These are phyloP conservation scores for Xerophyta viscosa DNA, from an alignment of 106 monocot genomes.

Conservation along the genomic window DNA sequence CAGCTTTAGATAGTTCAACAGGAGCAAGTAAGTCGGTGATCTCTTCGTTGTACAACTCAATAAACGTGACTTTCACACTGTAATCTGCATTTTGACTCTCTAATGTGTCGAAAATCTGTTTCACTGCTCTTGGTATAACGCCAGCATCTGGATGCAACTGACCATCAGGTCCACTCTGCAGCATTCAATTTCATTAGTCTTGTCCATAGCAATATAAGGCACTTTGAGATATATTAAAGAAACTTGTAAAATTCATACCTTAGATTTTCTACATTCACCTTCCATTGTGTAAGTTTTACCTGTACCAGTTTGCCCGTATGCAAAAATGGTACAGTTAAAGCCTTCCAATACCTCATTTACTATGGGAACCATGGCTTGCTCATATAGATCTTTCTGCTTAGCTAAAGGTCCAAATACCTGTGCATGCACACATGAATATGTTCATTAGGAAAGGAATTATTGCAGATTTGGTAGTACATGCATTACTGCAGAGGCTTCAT, in stretches of 20 bases:
- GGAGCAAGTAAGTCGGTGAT: constrained; percentile 95
- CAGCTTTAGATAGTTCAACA: constrained; percentile 77
- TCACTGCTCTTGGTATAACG: constrained; percentile 92
- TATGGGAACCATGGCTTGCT: constrained; percentile 97
- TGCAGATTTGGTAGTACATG: too few species aligned
- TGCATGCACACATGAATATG: too few species aligned
- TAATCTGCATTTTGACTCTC: constrained; percentile 96
- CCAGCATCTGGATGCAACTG: constrained; percentile 84
- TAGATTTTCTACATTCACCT: constrained; percentile 78
- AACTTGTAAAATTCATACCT: constrained; percentile 31
- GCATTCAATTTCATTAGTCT: not conserved
- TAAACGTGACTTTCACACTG: constrained; percentile 95
- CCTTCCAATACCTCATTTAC: constrained; percentile 97
- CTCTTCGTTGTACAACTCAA: constrained; percentile 99
- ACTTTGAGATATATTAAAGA: not conserved
- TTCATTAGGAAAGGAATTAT: too few species aligned
- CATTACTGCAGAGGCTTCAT: too few species aligned
- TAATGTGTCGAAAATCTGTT: constrained; percentile 97
- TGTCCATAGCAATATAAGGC: not conserved
- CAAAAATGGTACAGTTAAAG: constrained; percentile 99
- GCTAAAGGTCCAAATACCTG: constrained; percentile 95
- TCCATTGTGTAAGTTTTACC: constrained; percentile 99
- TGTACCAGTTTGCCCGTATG: constrained; percentile 97
- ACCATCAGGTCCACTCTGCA: constrained; percentile 61
- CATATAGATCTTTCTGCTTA: constrained; percentile 77